Evolutionary conservation across 78 protist species (phyloP).

Genomic region (Mastigamoeba balamuthi): DNA sequence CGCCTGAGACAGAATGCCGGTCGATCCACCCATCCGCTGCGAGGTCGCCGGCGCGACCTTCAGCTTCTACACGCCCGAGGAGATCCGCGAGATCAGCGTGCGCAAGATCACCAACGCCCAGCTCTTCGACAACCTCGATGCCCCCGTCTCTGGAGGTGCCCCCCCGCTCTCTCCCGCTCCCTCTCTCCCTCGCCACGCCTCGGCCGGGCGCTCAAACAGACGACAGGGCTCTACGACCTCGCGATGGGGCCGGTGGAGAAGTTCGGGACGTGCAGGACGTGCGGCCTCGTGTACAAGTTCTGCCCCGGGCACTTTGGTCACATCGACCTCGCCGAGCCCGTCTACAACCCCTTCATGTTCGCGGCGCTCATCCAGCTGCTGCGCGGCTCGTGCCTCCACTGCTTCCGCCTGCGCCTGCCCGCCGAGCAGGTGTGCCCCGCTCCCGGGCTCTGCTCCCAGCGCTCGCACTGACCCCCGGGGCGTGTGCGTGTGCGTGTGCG

Average conservation of each 20-base stretch:
- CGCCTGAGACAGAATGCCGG: too few relatives aligned
- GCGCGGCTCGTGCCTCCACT: constrained; percentile 61
- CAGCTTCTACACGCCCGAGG: constrained; percentile 43
- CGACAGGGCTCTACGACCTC: background rate
- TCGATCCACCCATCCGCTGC: too few relatives aligned
- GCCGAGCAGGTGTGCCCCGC: too few relatives aligned
- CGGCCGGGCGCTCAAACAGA: background rate
- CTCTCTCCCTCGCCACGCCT: background rate
- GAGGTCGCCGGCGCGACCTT: constrained; percentile 34
- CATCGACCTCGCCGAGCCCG: constrained; percentile 74
- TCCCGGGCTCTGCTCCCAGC: too few relatives aligned
- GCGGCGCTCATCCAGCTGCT: constrained; percentile 40
- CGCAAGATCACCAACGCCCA: constrained; percentile 37
- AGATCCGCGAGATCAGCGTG: constrained; percentile 31
- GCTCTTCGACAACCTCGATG: constrained; percentile 39
- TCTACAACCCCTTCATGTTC: constrained; percentile 73
- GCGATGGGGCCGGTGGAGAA: background rate
- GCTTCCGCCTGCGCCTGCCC: constrained; percentile 46
- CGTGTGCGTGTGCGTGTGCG: too few relatives aligned
- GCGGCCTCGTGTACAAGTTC: constrained; percentile 38
- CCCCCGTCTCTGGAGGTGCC: constrained; percentile 36
- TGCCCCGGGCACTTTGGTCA: constrained; percentile 97
- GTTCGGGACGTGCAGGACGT: constrained; percentile 59
- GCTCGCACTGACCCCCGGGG: too few relatives aligned
- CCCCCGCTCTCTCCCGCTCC: background rate